A percentile compares a stretch with the other conserved stretches of the same genome.
Evolutionary conservation across 805 yeast genomes (phyloP).

Genomic region (Jamesozyma spencerorum): DNA sequence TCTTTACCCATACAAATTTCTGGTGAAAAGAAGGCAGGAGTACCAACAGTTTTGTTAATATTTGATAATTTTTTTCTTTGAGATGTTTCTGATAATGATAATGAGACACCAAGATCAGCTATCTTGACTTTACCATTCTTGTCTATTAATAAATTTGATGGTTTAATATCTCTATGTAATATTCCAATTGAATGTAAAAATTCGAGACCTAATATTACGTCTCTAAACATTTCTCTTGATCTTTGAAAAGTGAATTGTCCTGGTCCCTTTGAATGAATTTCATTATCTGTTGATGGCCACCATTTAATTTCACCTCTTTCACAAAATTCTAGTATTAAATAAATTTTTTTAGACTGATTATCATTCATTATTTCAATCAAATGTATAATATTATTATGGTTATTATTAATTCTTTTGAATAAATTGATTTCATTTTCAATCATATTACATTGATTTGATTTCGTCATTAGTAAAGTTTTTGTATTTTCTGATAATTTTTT

Average conservation of each 20-base stretch:
- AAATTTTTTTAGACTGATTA: conserved; percentile 69
- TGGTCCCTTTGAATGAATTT: conserved; percentile 36
- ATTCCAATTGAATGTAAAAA: conserved; percentile 85
- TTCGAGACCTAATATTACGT: conserved; percentile 80
- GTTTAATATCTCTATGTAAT: conserved; percentile 91
- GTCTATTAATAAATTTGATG: conserved; percentile 76
- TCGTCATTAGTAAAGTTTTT: not conserved
- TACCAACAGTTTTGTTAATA: conserved; percentile 91
- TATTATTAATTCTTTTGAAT: conserved; percentile 67
- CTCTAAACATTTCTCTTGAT: conserved; percentile 66
- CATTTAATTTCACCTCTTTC: conserved; percentile 87
- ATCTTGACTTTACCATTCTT: conserved; percentile 72
- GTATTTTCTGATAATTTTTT: conserved; percentile 13
- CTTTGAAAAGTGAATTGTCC: conserved; percentile 63
- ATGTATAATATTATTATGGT: conserved; percentile 87
- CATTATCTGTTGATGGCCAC: conserved; percentile 38
- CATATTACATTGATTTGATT: conserved; percentile 50
- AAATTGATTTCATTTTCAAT: conserved; percentile 84
- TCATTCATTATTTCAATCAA: conserved; percentile 85
- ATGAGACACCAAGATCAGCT: conserved; percentile 94
- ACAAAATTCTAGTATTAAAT: conserved; percentile 80
- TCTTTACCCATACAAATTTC: conserved; percentile 64
- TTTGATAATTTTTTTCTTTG: conserved; percentile 52
- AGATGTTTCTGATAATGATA: conserved; percentile 25
- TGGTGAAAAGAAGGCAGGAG: conserved; percentile 95